Base-by-base conservation (phyloP, 345 rosid genomes). In the Corymbia maculata region DNA sequence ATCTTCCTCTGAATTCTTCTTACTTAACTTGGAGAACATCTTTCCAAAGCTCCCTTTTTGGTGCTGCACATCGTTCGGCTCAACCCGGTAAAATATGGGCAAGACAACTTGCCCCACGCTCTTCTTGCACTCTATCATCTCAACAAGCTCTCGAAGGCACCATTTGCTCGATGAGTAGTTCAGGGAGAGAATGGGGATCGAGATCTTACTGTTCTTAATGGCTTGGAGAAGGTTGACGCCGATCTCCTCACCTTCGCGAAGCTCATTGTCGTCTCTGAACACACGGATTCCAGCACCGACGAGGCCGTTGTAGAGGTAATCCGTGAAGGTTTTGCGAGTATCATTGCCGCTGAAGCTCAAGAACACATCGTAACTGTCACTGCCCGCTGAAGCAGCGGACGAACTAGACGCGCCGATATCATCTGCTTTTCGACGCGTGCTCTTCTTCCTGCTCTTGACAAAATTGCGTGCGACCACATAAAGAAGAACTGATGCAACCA, bases 341-440 rank as follows among this genome's bases (percentile, higher is more conserved):
- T 86, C 79, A 12, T 8, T 0, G 1, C 87, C 87, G 1, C 79
- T 57, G 1, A 86, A 86, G 4, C 79, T 86, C 52, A 86, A 44
- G 8, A 86, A 86, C 5, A 68, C 79, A 4, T 68, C 79, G 3
- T 68, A 30, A 3, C 0, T 30, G 21, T 68, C 12, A 7, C 11
- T 30, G 0, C 6, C 79, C 22, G 44, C 0, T 1, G 22, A 68
- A 68, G 44, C 2, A 3, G 22, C 21, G 11, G 79, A 30, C 1
- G 79, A 15, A 1, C 79, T 30, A 68, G 44, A 30, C 10, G 44
- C 44, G 0, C 42, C 2, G 22, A 6, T 1, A 16, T 32, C 79
- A 8, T 16, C 44, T 0, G 3, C 12, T 4, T 8, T 32, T 8
- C 22, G 45, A 32, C 44, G 44, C 0, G 6, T 0, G 44, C 79